Evolutionary conservation across 257 asterid species (phyloP).

Genomic region (Jacaranda copaia): DNA sequence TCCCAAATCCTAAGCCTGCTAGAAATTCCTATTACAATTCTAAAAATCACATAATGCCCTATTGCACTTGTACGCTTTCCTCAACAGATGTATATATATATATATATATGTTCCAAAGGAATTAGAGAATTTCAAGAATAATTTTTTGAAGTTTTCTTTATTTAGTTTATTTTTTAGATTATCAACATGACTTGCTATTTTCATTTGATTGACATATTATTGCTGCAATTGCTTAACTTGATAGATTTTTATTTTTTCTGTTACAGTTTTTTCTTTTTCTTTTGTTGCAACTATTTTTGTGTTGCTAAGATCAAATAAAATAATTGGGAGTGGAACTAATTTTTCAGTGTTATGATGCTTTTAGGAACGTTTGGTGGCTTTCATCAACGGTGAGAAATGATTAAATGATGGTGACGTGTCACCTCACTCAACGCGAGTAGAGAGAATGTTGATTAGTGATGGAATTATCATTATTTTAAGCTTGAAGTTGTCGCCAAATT

Average conservation of each 20-base stretch:
- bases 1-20: constrained; percentile 13
- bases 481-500: background rate
- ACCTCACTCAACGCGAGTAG: background rate
- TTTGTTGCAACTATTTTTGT: no score
- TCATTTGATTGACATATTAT: no score
- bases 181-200: no score
- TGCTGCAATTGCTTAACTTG: no score
- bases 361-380: background rate
- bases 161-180: no score
- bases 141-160: no score
- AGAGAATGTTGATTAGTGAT: background rate
- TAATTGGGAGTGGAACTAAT: no score
- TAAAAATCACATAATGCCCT: background rate
- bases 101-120: background rate
- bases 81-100: background rate
- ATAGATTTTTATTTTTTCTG: background rate
- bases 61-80: background rate
- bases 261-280: background rate
- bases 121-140: background rate
- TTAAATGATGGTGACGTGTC: background rate
- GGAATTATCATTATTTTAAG: background rate
- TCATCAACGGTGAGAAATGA: background rate
- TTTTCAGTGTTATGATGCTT: background rate
- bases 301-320: no score
- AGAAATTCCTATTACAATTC: constrained; percentile 22